Evolutionary conservation across 75 land plant genomes (phyloP), one percentile per base, ranked within the genome.

Genomic region (Pinus tabuliformis): DNA sequence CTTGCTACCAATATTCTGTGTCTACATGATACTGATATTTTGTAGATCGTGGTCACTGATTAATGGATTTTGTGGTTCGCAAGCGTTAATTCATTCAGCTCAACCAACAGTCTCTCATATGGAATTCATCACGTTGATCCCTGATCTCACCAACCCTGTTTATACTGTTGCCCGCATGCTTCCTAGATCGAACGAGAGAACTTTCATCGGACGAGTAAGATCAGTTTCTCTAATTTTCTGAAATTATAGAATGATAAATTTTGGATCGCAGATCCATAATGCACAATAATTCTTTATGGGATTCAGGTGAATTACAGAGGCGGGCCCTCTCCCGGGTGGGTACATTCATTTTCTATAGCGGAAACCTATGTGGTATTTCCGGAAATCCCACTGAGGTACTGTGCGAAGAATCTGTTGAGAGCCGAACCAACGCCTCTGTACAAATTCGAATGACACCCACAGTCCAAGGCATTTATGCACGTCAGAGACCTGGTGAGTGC

Each of bases 341-440:
- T 93, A 8, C 96, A 93, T 62, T 93, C 96, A 2, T 93, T 93
- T 64, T 83, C 96, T 7, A 87, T 93, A 70, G 85, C 93, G n/a
- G 88, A 89, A 71, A 75, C 89, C 30, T 93, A 91, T 61, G 75
- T 93, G 0, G 56, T 93, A 2, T 87, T 93, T 61, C 96, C 93
- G 24, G 96, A 93, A 77, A 93, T 93, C 91, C 85, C 93, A 24
- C 57, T 93, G 63, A 80, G 96, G 71, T 93, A 93, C 76, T 89
- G 83, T 58, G 85, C 81, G 1, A 80, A 64, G 63, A 93, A 87
- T 74, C 77, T 93, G 68, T 82, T 93, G 6, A 89, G 71, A 80
- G 94, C 90, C 4, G 87, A 91, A 86, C 94, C 91, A 11, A 84
- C 90, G 0, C 86, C 91, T 15, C 81, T 92, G 9, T 93, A 86